phyloP scores from a whole-genome alignment of 441 rosid species.

The Gossypium schwendimanii region DNA sequence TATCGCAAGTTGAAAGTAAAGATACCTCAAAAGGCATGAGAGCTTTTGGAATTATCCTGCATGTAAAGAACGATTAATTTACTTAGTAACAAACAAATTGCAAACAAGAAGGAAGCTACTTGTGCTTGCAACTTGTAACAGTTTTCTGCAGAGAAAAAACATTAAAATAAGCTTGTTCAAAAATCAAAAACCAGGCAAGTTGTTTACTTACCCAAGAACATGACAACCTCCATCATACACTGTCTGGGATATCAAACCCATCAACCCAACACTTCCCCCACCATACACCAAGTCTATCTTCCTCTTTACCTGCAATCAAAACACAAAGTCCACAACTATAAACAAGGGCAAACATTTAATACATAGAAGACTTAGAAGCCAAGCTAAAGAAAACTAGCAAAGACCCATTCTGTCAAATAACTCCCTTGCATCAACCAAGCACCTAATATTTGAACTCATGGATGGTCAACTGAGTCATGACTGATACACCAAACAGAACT shows the following conservation, averaged over 20 bases:
- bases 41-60: slow-evolving; percentile 88
- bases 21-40: slow-evolving; percentile 87
- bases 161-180: slow-evolving; percentile 8
- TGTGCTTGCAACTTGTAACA: slow-evolving; percentile 4
- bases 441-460: slow-evolving; percentile 3
- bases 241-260: slow-evolving; percentile 85
- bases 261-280: slow-evolving; percentile 92
- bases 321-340: background rate
- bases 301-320: slow-evolving; percentile 58
- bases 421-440: background rate
- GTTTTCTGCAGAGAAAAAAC: slow-evolving; percentile 2
- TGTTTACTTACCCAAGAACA: slow-evolving; percentile 69
- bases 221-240: slow-evolving; percentile 80
- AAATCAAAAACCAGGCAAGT: background rate
- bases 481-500: slow-evolving; percentile 3
- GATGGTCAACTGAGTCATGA: background rate
- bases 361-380: background rate
- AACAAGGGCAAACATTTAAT: background rate
- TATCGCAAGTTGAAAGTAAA: slow-evolving; percentile 1
- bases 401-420: slow-evolving; percentile 10
- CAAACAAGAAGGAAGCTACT: slow-evolving; percentile 15
- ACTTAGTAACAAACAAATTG: slow-evolving; percentile 10
- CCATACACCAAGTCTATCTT: slow-evolving; percentile 88
- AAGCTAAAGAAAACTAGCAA: background rate
- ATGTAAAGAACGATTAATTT: slow-evolving; percentile 23